Conservation (phyloP, 768 basidiomycete genomes). For the Lentinula lateritia region DNA sequence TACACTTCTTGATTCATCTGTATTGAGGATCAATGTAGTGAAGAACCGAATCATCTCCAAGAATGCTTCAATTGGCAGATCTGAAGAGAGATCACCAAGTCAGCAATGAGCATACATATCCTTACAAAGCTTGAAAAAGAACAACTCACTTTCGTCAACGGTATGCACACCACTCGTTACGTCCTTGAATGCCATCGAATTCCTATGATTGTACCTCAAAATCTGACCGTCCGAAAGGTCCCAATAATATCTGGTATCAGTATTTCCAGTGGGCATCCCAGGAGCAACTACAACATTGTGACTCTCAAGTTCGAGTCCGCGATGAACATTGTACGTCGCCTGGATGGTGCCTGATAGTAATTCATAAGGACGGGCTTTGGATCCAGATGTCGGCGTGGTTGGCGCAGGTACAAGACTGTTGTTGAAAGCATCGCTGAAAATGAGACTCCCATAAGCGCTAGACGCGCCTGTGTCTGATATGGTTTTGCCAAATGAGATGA, state of each 20-base stretch:
- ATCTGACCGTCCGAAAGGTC: constrained; percentile 27
- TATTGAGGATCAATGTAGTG: constrained; percentile 37
- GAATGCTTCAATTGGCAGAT: constrained; percentile 27
- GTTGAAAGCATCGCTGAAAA: constrained; percentile 32
- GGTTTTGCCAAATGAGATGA: constrained; percentile 30
- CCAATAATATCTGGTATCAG: constrained; percentile 33
- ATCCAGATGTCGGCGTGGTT: constrained; percentile 25
- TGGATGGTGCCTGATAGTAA: constrained; percentile 39
- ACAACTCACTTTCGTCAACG: constrained; percentile 43
- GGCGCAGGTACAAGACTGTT: constrained; percentile 45
- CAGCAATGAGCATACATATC: no score
- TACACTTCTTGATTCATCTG: constrained; percentile 25
- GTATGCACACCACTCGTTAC: constrained; percentile 35
- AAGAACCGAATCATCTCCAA: constrained; percentile 39
- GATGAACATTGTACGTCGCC: constrained; percentile 28
- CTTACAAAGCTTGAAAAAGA: background rate
- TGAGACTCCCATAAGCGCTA: constrained; percentile 23
- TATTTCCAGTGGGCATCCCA: background rate
- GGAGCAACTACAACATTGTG: constrained; percentile 5
- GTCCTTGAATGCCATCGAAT: constrained; percentile 12
- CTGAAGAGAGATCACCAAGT: constrained; percentile 7
- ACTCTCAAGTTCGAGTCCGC: constrained; percentile 8
- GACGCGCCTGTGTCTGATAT: constrained; percentile 13
- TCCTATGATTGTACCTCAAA: constrained; percentile 42
- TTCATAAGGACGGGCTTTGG: constrained; percentile 19